Evolutionary conservation across 371 early-diverging fungal genomes (phyloP), one percentile per base, ranked within the genome.

Genomic region (Parasitella parasitica): DNA sequence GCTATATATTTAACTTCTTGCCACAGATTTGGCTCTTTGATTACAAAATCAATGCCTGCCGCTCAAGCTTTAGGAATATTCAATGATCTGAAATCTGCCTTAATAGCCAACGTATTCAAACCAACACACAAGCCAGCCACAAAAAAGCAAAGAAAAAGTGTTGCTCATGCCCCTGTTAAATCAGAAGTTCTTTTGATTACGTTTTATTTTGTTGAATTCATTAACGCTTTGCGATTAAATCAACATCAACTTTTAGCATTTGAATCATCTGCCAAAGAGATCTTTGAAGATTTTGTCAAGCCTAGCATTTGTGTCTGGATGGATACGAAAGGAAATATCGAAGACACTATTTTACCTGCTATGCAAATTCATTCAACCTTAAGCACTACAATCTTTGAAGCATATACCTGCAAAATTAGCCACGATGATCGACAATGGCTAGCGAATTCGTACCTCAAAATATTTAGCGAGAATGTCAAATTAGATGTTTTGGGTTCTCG

Each of bases 341-440:
- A 66, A 39, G 53, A 24, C 4, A 38, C 54, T 12, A 28, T 75
- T 16, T 64, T 76, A 6, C 84, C 86, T 1, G 83, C 86, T 4
- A 57, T 86, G 18, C 77, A 77, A 46, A 57, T 84, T 6, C 84
- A 86, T 55, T 72, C 75, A 20, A 65, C 78, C 1, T 64, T 86
- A n/a, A 72, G 66, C 28, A 77, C 67, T 12, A 71, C 64, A 1
- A 76, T 84, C 34, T 75, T 67, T 4, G 79, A 81, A 39, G 53
- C 53, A 3, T 86, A 84, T 53, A 76, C 78, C 63, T 26, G 62
- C 1, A 53, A 61, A 24, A 11, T 75, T 51, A 39, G 61, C 27
- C 9, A 15, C 15, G 49, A 60, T 18, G 16, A 61, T 6, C 58
- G 57, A 18, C 48, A 38, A 34, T 71, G 63, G 67, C 11, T 67